Percentiles rank a stretch among this genome's conserved stretches.
Evolutionary conservation across 331 rosid species (phyloP).

Genomic region (Telfairia occidentalis): DNA sequence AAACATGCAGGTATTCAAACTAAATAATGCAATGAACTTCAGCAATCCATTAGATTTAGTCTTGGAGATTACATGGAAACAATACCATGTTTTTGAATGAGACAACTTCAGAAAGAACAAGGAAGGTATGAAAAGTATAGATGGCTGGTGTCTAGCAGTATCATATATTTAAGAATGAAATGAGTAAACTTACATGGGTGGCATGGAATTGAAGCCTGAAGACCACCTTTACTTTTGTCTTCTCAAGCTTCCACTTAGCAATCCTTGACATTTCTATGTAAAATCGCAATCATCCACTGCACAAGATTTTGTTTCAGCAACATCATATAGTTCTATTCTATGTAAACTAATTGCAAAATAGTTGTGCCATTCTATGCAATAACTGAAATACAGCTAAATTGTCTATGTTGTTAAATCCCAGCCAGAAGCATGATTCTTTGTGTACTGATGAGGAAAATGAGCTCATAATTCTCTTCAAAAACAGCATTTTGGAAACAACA

Average conservation of each 20-base stretch:
- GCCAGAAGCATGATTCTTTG: not conserved
- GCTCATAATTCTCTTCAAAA: not conserved
- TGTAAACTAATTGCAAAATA: not conserved
- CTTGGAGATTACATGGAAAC: not conserved
- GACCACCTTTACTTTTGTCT: constrained; percentile 97
- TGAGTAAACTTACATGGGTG: constrained; percentile 65
- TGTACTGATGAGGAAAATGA: not conserved
- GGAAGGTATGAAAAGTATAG: not conserved
- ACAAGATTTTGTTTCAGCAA: constrained; percentile 13
- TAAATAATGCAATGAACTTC: not conserved
- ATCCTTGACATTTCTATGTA: constrained; percentile 71
- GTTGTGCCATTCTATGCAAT: not conserved
- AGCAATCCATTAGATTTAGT: not conserved
- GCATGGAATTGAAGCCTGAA: constrained; percentile 94
- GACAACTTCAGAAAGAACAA: not conserved
- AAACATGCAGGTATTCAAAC: not conserved
- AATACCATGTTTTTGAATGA: not conserved
- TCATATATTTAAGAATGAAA: no score
- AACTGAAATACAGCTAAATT: not conserved
- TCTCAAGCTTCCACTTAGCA: constrained; percentile 87
- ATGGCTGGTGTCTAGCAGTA: not conserved
- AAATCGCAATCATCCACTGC: constrained; percentile 23
- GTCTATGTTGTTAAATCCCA: not conserved
- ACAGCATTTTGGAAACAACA: not conserved
- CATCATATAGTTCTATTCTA: not conserved